phyloP scores from a whole-genome alignment of 805 yeast genomes.

The Kluyveromyces nonfermentans region DNA sequence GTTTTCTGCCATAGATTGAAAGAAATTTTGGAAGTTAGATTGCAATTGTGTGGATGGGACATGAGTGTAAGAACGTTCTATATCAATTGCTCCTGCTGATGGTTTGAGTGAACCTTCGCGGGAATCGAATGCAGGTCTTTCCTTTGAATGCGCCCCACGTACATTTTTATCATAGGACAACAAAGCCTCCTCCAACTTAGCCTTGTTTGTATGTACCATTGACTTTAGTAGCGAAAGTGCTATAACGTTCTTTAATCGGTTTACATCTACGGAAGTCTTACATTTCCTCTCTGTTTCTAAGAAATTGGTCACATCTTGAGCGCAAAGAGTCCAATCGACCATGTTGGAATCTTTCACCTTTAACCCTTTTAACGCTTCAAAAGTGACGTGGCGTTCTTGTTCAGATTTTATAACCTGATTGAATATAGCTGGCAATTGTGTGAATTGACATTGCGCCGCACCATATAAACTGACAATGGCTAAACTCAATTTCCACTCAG shows the following conservation, averaged over 20 bases:
- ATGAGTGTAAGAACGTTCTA: neutral
- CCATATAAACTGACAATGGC: constrained; percentile 14
- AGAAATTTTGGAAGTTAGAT: constrained; percentile 21
- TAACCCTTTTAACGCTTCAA: neutral
- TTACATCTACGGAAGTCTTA: neutral
- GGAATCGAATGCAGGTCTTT: neutral
- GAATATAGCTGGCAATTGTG: neutral
- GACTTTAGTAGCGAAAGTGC: constrained; percentile 18
- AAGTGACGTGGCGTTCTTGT: neutral
- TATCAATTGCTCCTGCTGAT: neutral
- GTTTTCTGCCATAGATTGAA: constrained; percentile 22
- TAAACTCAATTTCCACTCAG: constrained; percentile 19
- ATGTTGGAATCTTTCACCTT: neutral
- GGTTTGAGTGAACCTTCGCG: neutral
- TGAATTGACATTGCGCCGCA: neutral
- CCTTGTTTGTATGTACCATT: constrained; percentile 14
- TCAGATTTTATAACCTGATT: neutral
- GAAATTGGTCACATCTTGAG: neutral
- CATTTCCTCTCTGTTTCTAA: neutral
- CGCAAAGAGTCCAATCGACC: neutral
- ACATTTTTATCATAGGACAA: constrained; percentile 9
- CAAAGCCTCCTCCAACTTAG: constrained; percentile 7
- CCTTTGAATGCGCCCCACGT: neutral
- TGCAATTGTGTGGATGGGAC: constrained; percentile 12
- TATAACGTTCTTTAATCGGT: constrained; percentile 4